Percentiles rank a stretch among this genome's conserved stretches.
phyloP scores from a whole-genome alignment of 331 rosid genomes.

The Cydonia oblonga region DNA sequence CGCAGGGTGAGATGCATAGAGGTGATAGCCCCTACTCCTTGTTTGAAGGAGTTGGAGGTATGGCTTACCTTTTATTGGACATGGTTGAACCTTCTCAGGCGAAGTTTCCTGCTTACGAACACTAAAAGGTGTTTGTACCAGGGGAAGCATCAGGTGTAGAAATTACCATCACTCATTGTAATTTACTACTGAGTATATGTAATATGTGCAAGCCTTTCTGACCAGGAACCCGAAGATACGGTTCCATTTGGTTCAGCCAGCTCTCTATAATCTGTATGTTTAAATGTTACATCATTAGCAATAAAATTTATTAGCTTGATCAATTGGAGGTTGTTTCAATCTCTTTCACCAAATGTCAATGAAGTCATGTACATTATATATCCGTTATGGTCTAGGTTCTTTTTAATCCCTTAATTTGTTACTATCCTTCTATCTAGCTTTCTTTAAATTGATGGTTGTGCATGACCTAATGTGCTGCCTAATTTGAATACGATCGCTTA shows the following conservation, averaged over 20 bases:
- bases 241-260: neutral
- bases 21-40: slow-evolving; percentile 51
- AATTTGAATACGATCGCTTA: too few species aligned
- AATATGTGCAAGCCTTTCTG: neutral
- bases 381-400: neutral
- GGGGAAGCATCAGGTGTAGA: neutral
- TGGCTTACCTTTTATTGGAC: slow-evolving; percentile 53
- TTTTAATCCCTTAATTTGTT: too few species aligned
- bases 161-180: neutral
- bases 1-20: slow-evolving; percentile 51
- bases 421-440: too few species aligned
- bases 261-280: neutral
- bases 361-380: neutral
- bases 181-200: neutral
- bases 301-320: neutral
- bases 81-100: slow-evolving; percentile 39
- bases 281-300: neutral
- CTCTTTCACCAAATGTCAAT: neutral
- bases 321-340: neutral
- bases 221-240: neutral
- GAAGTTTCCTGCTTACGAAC: slow-evolving; percentile 52
- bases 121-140: slow-evolving; percentile 17
- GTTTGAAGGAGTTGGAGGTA: slow-evolving; percentile 60
- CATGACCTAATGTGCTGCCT: too few species aligned
- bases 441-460: too few species aligned